Base-by-base conservation (phyloP, 108 stramenopile species). In the Chaetoceros muelleri region DNA sequence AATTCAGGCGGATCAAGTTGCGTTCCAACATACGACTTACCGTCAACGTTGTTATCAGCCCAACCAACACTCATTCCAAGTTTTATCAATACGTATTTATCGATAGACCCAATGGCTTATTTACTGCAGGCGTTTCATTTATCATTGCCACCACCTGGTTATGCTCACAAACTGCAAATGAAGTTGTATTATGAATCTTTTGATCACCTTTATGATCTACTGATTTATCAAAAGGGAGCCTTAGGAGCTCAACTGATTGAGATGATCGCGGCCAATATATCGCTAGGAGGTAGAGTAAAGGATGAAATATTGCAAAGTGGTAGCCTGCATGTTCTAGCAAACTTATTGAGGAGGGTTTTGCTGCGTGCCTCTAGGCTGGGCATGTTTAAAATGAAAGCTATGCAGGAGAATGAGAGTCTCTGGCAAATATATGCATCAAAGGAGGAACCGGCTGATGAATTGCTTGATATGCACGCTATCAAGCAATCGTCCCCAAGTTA, bases 251-350 rank as follows among this genome's bases (percentile, higher is more conserved):
- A 28, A 23, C 40, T 85, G 5, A 82, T 92, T 60, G 54, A 52
- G 3, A 58, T 80, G 2, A 34, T 92, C 2, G 52, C 82, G 10
- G 62, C 61, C 30, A 71, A 67, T 16, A 69, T 92, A n/a, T 62
- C 62, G 30, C 74, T 60, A 0, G 78, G 80, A 19, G 90, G 90
- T 3, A 59, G 82, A 34, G 62, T 75, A 54, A 72, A 85, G 28
- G 90, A 92, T 59, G 71, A 87, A 44, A 49, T 81, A 3, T 67
- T 92, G n/a, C 90, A 92, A 56, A 72, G 66, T 59, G 90, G 90
- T 27, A 57, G 59, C 0, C 30, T 92, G 22, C 84, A 92, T 64
- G 72, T 80, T 0, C 44, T 92, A 52, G 73, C 65, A 0, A 71
- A 67, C 0, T 49, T 76, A 19, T 55, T 87, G 50, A 70, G 90